Percentiles rank a stretch among this genome's conserved stretches.
Conservation (phyloP, 306 rosid species). For the Lathyrus sativus region DNA sequence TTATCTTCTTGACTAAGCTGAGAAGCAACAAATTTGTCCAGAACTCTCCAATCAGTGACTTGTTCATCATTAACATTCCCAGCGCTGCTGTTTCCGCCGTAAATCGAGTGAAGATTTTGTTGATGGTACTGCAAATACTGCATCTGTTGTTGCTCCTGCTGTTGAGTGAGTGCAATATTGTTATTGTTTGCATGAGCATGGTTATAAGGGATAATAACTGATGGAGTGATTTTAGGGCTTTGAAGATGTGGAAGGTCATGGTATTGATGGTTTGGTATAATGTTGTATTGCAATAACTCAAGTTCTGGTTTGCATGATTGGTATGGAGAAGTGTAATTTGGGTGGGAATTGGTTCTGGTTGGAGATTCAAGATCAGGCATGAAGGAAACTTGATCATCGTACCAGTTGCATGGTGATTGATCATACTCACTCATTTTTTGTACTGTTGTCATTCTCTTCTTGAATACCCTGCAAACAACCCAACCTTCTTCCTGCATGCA, state of each 20-base stretch:
- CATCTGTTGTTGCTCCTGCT: conserved; percentile 45
- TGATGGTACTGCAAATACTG: conserved; percentile 41
- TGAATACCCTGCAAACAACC: conserved; percentile 90
- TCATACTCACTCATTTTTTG: conserved; percentile 68
- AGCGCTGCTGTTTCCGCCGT: conserved; percentile 15
- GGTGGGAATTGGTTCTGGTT: conserved; percentile 43
- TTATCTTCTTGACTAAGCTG: conserved; percentile 61
- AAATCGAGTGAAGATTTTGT: conserved; percentile 32
- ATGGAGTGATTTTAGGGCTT: conserved; percentile 60
- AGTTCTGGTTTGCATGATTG: conserved; percentile 69
- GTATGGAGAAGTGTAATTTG: conserved; percentile 43
- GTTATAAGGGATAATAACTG: neutral
- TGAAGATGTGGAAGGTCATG: conserved; percentile 79
- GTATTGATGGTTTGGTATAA: neutral
- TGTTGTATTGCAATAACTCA: conserved; percentile 50
- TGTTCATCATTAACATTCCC: conserved; percentile 38
- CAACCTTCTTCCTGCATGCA: conserved; percentile 78
- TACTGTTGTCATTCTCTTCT: conserved; percentile 62
- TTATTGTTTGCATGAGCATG: conserved; percentile 6
- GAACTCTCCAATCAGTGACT: conserved; percentile 79
- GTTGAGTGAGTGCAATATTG: conserved; percentile 43
- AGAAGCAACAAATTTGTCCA: conserved; percentile 83
- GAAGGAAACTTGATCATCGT: conserved; percentile 76
- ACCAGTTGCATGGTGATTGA: conserved; percentile 65
- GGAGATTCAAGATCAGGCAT: conserved; percentile 76